Evolutionary conservation across 768 basidiomycete species (phyloP).

Genomic region (Suillus bovinus): DNA sequence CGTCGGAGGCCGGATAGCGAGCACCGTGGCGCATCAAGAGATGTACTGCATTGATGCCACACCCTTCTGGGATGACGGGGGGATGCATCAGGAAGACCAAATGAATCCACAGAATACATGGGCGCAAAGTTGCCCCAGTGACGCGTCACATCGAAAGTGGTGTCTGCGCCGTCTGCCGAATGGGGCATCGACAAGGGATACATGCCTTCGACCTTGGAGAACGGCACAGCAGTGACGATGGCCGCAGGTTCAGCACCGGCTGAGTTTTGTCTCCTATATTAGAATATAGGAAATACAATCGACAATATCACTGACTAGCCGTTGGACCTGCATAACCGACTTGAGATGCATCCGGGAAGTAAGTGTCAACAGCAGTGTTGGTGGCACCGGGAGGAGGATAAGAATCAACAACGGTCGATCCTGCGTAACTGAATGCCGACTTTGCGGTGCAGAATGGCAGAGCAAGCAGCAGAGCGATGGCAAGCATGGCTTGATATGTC

Average conservation of each 20-base stretch:
- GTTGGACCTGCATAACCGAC: slow-evolving; percentile 52
- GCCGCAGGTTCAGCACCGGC: slow-evolving; percentile 46
- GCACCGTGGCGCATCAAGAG: slow-evolving; percentile 43
- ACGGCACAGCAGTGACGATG: slow-evolving; percentile 43
- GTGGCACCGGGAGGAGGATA: slow-evolving; percentile 45
- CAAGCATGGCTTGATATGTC: slow-evolving; percentile 4
- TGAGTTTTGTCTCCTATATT: slow-evolving; percentile 17
- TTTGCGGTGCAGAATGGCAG: slow-evolving; percentile 6
- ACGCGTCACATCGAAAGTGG: slow-evolving; percentile 44
- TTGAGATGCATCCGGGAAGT: slow-evolving; percentile 43
- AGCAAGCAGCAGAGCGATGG: slow-evolving; percentile 5
- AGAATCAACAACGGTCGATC: slow-evolving; percentile 39
- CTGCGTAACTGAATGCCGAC: slow-evolving; percentile 42
- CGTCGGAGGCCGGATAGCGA: slow-evolving; percentile 40
- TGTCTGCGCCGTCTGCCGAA: slow-evolving; percentile 33
- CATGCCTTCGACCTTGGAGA: slow-evolving; percentile 36
- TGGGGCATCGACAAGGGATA: slow-evolving; percentile 45
- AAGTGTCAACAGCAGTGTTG: slow-evolving; percentile 31
- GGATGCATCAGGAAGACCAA: slow-evolving; percentile 50
- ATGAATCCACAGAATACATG: slow-evolving; percentile 50
- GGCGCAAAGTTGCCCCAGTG: slow-evolving; percentile 52
- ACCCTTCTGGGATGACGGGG: slow-evolving; percentile 47
- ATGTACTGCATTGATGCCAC: slow-evolving; percentile 46
- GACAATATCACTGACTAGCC: slow-evolving; percentile 37
- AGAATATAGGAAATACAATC: background rate